These are phyloP conservation scores for Apiospora malaysiana DNA, from an alignment of 2,329 filamentous ascomycete genomes.

Conservation along the genomic window DNA sequence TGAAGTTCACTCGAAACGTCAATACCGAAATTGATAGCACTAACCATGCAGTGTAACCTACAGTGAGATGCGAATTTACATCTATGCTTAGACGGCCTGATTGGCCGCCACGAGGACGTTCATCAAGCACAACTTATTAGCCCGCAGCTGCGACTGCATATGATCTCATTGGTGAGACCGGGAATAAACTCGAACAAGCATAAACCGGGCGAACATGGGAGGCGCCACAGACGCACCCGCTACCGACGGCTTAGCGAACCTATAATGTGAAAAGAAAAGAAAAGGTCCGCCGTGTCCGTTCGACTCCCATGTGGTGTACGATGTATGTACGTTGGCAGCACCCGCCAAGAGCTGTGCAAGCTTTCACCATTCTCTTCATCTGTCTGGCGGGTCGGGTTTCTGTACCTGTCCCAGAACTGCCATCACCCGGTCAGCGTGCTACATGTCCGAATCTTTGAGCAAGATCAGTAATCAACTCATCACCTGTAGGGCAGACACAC, in stretches of 20 bases:
- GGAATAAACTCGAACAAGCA: not conserved
- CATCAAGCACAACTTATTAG: not conserved
- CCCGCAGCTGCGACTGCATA: not conserved
- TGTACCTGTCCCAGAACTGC: not conserved
- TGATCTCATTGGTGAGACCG: conserved; percentile 6
- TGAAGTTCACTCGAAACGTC: not conserved
- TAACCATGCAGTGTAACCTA: not conserved
- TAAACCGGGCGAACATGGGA: not conserved
- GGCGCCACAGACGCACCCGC: not conserved
- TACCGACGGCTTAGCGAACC: not conserved
- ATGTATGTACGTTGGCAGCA: not conserved
- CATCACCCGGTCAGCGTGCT: not conserved
- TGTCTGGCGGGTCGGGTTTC: too few relatives aligned
- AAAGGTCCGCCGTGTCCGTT: too few relatives aligned
- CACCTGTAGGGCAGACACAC: not conserved
- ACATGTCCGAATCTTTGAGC: not conserved
- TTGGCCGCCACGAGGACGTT: not conserved
- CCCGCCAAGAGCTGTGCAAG: too few relatives aligned
- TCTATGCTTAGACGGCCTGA: not conserved
- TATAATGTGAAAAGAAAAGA: not conserved
- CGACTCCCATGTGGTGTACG: not conserved
- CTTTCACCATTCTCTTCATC: not conserved
- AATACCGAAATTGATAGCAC: too few relatives aligned
- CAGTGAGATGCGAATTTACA: not conserved
- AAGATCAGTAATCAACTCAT: not conserved